Conservation (phyloP, 768 basidiomycete species). For the Agaricus sinodeliciosus region DNA sequence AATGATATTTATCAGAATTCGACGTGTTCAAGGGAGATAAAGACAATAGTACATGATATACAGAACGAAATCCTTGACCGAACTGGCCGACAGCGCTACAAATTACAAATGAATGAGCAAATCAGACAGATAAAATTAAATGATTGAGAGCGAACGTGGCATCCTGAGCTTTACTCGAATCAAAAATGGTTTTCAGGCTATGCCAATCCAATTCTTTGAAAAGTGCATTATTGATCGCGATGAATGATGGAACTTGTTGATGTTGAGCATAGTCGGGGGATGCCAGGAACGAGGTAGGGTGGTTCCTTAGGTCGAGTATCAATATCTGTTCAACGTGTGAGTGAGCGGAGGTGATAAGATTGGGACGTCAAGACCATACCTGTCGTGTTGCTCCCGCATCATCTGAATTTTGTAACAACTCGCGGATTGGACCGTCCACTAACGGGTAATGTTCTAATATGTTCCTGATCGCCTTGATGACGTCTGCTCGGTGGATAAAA, state of each 20-base stretch:
- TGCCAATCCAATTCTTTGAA: constrained; percentile 37
- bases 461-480: not conserved
- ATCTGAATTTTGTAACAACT: constrained; percentile 42
- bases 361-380: constrained; percentile 16
- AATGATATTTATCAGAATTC: not conserved
- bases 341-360: not conserved
- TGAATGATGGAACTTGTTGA: constrained; percentile 34
- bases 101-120: not conserved
- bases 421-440: constrained; percentile 34
- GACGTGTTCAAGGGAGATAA: not conserved
- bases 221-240: constrained; percentile 38
- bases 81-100: constrained; percentile 45
- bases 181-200: constrained; percentile 32
- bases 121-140: not conserved
- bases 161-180: constrained; percentile 38
- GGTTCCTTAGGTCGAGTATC: constrained; percentile 29
- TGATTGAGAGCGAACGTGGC: constrained; percentile 24
- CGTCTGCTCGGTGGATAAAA: not conserved
- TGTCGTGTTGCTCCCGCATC: constrained; percentile 38
- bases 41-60: constrained; percentile 32
- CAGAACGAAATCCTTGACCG: constrained; percentile 41
- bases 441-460: constrained; percentile 37
- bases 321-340: constrained; percentile 25
- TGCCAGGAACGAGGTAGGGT: constrained; percentile 19
- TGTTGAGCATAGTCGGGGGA: constrained; percentile 17